Evolutionary conservation across 2,329 filamentous ascomycete genomes (phyloP), one percentile per base, ranked within the genome.

Genomic region (Trichoderma sp.): DNA sequence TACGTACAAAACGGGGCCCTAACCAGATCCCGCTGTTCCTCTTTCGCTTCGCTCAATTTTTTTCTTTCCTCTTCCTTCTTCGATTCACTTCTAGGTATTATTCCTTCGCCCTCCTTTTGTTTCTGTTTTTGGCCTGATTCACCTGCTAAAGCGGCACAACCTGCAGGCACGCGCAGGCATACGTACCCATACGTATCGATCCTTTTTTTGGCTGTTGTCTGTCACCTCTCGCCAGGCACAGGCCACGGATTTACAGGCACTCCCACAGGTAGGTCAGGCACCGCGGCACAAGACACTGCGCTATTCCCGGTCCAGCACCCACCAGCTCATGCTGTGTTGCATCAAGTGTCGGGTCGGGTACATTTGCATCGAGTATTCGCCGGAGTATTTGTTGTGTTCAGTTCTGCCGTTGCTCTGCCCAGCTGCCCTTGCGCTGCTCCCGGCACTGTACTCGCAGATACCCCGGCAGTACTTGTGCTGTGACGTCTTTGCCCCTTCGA

Each of bases 1-100:
- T 72, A 72, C 69, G 59, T 56, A 65, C 45, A 73, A 64, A 64
- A 64, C 69, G 69, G 69, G 69, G 59, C 60, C 59, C 69, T 65
- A 71, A 59, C n/a, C 50, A 29, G 35, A 71, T 59, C 64, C 38
- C 67, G 67, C 71, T 73, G 71, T 67, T 66, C 71, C 63, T 71
- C 68, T 71, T 71, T 45, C n/a, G 68, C 38, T 35, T 71, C 60
- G 38, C n/a, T 71, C 24, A 29, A 21, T 62, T 38, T 38, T 63
- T 72, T 35, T 65, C 21, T 72, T 16, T 45, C n/a, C 53, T 29
- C 24, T 45, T 68, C 41, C 24, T 59, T 8, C 41, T 72, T 63
- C 60, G 29, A 35, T 63, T 63, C 60, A 63, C 60, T 63, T 63
- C 60, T 21, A 63, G 29, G 18, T 45, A 21, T 12, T 33, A 35